Evolutionary conservation across 306 rosid genomes (phyloP).

Genomic region (Rosa lucieae): DNA sequence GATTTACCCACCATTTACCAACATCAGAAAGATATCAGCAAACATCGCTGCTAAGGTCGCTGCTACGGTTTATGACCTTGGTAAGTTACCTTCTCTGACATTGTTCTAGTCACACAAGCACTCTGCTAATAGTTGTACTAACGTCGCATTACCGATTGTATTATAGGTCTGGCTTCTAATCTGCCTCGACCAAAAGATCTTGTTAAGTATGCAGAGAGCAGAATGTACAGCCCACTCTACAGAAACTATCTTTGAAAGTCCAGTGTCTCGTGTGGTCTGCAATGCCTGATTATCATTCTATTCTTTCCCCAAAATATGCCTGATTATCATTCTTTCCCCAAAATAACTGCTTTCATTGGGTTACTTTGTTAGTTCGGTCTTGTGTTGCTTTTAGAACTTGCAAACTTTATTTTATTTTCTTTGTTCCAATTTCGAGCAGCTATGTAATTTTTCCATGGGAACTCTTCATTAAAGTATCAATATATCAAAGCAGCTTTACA

Average conservation of each 20-base stretch:
- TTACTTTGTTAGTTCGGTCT: background rate
- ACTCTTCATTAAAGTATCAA: background rate
- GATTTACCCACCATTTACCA: conserved; percentile 97
- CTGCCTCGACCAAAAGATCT: conserved; percentile 92
- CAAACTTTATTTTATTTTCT: background rate
- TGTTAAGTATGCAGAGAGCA: conserved; percentile 85
- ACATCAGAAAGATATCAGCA: conserved; percentile 93
- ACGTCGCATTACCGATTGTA: conserved; percentile 19
- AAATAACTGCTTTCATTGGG: conserved; percentile 2
- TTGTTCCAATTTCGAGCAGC: background rate
- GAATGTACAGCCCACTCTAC: conserved; percentile 95
- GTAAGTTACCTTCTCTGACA: conserved; percentile 40
- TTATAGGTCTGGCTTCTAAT: conserved; percentile 84
- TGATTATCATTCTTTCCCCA: background rate
- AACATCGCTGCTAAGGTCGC: conserved; percentile 92
- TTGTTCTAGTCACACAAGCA: conserved; percentile 8
- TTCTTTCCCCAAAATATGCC: background rate
- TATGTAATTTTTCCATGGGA: background rate
- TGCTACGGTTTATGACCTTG: conserved; percentile 84
- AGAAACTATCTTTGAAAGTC: conserved; percentile 61
- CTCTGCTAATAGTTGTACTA: background rate
- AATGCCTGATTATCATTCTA: background rate
- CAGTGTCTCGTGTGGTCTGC: background rate
- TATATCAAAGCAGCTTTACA: background rate
- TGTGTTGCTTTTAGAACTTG: background rate